phyloP scores from a whole-genome alignment of 1,284 basidiomycete species.

The Leccinum subspadiceum region DNA sequence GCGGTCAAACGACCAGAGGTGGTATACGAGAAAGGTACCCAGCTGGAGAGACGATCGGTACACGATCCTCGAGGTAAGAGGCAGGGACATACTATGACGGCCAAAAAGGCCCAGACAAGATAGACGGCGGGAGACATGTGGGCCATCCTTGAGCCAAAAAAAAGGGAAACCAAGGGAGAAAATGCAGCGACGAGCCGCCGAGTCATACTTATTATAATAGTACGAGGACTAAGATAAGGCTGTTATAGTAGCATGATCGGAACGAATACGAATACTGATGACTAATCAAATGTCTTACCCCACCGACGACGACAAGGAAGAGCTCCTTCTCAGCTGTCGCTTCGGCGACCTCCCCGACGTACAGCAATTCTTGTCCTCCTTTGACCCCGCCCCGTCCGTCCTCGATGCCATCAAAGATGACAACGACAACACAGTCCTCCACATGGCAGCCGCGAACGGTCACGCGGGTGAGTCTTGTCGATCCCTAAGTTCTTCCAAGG shows the following conservation, averaged over 20 bases:
- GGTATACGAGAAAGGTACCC: slow-evolving; percentile 60
- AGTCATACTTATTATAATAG: neutral
- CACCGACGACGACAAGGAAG: slow-evolving; percentile 26
- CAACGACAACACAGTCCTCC: slow-evolving; percentile 74
- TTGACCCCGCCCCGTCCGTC: slow-evolving; percentile 36
- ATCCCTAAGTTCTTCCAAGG: neutral
- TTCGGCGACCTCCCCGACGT: slow-evolving; percentile 85
- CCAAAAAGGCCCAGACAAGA: slow-evolving; percentile 62
- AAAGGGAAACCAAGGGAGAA: neutral
- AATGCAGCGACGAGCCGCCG: neutral
- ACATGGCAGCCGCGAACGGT: slow-evolving; percentile 86
- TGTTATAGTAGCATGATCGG: neutral
- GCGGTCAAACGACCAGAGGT: slow-evolving; percentile 75
- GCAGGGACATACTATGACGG: slow-evolving; percentile 42
- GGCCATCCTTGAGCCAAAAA: slow-evolving; percentile 45
- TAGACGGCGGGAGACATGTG: slow-evolving; percentile 59
- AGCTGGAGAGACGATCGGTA: slow-evolving; percentile 40
- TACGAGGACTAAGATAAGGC: neutral
- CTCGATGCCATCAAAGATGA: slow-evolving; percentile 65
- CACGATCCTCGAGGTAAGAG: neutral
- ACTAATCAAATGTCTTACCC: neutral
- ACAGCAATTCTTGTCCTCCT: slow-evolving; percentile 58
- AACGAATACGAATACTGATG: neutral
- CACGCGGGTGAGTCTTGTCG: slow-evolving; percentile 65
- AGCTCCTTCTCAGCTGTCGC: slow-evolving; percentile 78